A percentile compares a stretch with the other conserved stretches of the same genome.
phyloP scores from a whole-genome alignment of 2,329 filamentous ascomycete species.

The Neonectria coccinea region DNA sequence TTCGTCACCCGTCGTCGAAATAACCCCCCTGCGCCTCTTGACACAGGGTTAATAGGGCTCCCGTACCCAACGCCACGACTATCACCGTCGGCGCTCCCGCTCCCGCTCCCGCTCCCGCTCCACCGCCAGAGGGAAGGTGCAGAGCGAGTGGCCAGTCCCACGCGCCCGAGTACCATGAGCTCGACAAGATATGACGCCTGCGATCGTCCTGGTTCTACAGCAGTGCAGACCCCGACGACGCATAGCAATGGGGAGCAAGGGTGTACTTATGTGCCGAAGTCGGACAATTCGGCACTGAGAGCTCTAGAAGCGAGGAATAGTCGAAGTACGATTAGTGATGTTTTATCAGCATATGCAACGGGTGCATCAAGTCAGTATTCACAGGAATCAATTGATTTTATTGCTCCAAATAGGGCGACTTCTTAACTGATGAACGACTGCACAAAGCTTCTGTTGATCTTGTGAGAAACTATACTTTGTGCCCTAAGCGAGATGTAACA shows the following conservation, averaged over 20 bases:
- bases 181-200: not conserved
- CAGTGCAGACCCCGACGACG: not conserved
- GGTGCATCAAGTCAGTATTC: constrained; percentile 4
- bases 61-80: constrained; percentile 16
- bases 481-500: too few species aligned
- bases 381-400: not conserved
- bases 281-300: not conserved
- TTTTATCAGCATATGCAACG: not conserved
- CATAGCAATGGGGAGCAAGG: not conserved
- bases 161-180: not conserved
- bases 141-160: not conserved
- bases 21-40: not conserved
- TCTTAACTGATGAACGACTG: not conserved
- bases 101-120: not conserved
- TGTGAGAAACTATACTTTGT: not conserved
- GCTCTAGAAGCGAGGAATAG: not conserved
- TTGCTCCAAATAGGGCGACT: not conserved
- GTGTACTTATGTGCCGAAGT: not conserved
- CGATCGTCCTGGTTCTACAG: not conserved
- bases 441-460: not conserved
- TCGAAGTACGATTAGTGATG: constrained; percentile 9
- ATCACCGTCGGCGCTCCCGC: not conserved
- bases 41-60: constrained; percentile 17
- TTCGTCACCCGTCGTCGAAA: not conserved
- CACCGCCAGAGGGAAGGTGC: not conserved